Evolutionary conservation across 495 filamentous ascomycete species (phyloP).

Genomic region (Amphirosellinia nigrospora): DNA sequence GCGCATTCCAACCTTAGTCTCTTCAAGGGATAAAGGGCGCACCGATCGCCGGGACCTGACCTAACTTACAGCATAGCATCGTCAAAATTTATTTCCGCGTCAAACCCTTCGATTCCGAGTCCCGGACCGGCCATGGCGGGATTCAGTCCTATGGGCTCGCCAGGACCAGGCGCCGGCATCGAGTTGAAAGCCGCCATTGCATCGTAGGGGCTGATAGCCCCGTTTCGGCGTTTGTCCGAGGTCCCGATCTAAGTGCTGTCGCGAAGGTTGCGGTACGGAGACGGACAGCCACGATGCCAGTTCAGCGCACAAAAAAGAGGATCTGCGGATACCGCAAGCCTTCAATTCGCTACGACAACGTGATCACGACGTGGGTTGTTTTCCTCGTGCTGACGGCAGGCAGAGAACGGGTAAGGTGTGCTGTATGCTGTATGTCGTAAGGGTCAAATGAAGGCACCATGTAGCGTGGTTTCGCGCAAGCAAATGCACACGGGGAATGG

Average conservation of each 20-base stretch:
- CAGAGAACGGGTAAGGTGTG: neutral
- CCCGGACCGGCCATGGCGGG: constrained; percentile 28
- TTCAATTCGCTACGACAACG: constrained; percentile 14
- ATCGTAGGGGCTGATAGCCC: constrained; percentile 40
- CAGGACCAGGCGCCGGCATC: constrained; percentile 47
- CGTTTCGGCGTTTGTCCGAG: constrained; percentile 9
- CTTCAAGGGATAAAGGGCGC: neutral
- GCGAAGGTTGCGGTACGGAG: neutral
- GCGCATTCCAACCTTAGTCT: neutral
- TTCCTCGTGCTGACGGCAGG: neutral
- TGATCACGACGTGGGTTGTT: neutral
- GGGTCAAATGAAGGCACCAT: constrained; percentile 5
- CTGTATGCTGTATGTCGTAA: constrained; percentile 11
- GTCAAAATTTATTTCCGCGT: constrained; percentile 52
- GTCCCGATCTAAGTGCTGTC: neutral
- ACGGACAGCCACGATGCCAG: neutral
- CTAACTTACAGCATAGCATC: constrained; percentile 53
- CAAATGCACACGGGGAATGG: neutral
- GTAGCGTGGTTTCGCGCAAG: constrained; percentile 11
- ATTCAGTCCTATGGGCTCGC: constrained; percentile 49
- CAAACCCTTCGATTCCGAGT: constrained; percentile 50
- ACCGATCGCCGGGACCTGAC: constrained; percentile 14
- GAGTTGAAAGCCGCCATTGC: constrained; percentile 58
- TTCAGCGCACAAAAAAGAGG: constrained; percentile 1
- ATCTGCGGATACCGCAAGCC: neutral